Percentiles rank a stretch among this genome's conserved stretches.
phyloP scores from a whole-genome alignment of 2,329 filamentous ascomycete genomes.

The Blastomyces parvus region DNA sequence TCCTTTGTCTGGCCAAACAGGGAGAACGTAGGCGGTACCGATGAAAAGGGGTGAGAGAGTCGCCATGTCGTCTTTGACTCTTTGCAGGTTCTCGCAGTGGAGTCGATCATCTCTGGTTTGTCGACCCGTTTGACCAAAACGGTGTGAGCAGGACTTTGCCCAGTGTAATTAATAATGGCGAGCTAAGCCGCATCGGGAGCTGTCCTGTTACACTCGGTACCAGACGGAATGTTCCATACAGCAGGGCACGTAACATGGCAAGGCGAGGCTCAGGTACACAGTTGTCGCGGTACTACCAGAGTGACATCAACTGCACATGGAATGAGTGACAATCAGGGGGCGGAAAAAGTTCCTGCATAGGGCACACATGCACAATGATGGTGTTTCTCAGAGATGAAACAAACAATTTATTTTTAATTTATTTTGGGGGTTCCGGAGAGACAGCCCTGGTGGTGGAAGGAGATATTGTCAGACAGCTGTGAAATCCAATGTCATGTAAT shows the following conservation, averaged over 20 bases:
- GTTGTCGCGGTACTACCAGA: background rate
- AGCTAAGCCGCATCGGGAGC: background rate
- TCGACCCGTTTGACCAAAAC: no score
- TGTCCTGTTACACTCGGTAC: background rate
- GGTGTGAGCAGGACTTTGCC: background rate
- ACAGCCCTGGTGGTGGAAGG: no score
- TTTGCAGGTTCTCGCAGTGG: background rate
- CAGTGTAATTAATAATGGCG: no score
- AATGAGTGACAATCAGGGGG: background rate
- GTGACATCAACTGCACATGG: background rate
- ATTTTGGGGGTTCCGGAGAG: background rate
- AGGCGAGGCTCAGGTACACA: background rate
- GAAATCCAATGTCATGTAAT: no score
- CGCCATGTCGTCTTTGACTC: background rate
- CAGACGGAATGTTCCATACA: slow-evolving; percentile 4
- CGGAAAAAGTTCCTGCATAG: background rate
- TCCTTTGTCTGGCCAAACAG: background rate
- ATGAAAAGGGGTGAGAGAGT: background rate
- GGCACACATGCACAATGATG: background rate
- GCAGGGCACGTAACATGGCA: background rate
- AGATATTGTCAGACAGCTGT: no score
- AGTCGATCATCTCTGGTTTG: background rate
- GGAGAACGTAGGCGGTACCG: background rate
- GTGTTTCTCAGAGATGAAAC: background rate
- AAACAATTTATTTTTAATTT: background rate